phyloP scores from a whole-genome alignment of 1,284 basidiomycete genomes.

The Inonotus obliquus region DNA sequence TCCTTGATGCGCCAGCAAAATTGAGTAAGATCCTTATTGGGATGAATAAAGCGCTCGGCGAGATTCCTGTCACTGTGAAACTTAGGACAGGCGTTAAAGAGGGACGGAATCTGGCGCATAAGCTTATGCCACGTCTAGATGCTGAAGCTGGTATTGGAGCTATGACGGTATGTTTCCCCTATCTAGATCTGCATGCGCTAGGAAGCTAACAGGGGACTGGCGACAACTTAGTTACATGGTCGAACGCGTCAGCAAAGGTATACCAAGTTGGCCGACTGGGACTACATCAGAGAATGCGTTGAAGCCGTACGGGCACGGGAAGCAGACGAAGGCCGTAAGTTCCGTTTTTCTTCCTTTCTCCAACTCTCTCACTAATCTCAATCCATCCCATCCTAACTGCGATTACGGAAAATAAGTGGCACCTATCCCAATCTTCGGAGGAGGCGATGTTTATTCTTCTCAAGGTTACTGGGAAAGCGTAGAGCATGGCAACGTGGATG shows the following conservation, averaged over 20 bases:
- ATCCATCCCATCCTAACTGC: constrained; percentile 5
- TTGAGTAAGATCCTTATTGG: constrained; percentile 86
- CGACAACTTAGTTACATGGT: constrained; percentile 73
- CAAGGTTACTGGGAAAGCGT: constrained; percentile 80
- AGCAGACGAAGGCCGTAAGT: constrained; percentile 69
- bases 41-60: constrained; percentile 89
- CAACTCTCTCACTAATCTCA: not conserved
- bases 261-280: constrained; percentile 85
- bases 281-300: constrained; percentile 85
- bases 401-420: constrained; percentile 48
- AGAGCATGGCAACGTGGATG: constrained; percentile 80
- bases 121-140: constrained; percentile 83
- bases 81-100: constrained; percentile 90
- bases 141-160: constrained; percentile 77
- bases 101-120: constrained; percentile 82
- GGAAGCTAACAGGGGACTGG: not conserved
- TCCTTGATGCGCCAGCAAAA: constrained; percentile 80
- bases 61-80: constrained; percentile 95
- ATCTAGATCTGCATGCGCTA: not conserved
- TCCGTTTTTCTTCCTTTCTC: not conserved
- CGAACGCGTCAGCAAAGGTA: constrained; percentile 90
- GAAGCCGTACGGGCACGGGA: constrained; percentile 77
- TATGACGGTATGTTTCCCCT: constrained; percentile 59
- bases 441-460: constrained; percentile 91
- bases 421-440: constrained; percentile 90